Evolutionary conservation across 2,329 filamentous ascomycete species (phyloP), one percentile per base, ranked within the genome.

Genomic region (Lithohypha guttulata): DNA sequence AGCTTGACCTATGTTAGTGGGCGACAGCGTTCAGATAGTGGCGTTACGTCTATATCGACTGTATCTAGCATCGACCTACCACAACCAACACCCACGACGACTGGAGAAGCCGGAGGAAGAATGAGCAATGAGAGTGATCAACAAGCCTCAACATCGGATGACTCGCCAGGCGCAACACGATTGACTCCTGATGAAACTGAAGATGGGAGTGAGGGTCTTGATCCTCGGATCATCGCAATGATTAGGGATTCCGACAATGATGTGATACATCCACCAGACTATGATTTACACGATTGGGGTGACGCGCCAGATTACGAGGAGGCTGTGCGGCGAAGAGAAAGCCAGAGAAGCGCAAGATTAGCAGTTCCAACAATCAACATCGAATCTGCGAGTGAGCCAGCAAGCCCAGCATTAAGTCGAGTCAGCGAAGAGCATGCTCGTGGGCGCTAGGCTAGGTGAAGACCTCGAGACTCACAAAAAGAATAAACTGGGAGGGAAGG

Each of bases 251-350:
- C 48, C 14, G 46, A 50, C 18, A 30, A 39, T 21, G 41, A 42
- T 18, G 20, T 35, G 6, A 30, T 41, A 20, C 30, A 28, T 4
- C 62, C 62, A 26, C 62, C 63, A 3, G 57, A 63, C 2, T 66
- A 65, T 34, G 62, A 65, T 2, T 43, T 62, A 19, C 55, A 61
- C 18, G 45, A 50, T 11, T 63, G 61, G 61, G 63, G 62, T 21
- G 61, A 65, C 15, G 62, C 60, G 7, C 63, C 63, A 8, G 55
- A 60, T 1, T 66, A 66, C 41, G 42, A 46, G 36, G 47, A 46
- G 26, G 41, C 28, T n/a, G 20, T 37, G 17, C 23, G 39, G 10
- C 19, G 31, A 25, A 18, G 19, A 29, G 31, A 17, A 13, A 39
- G 35, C 19, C 26, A 19, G 18, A 39, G 35, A 20, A 34, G 39